Evolutionary conservation across 805 yeast genomes (phyloP).

Genomic region (Danielia reshetovae): DNA sequence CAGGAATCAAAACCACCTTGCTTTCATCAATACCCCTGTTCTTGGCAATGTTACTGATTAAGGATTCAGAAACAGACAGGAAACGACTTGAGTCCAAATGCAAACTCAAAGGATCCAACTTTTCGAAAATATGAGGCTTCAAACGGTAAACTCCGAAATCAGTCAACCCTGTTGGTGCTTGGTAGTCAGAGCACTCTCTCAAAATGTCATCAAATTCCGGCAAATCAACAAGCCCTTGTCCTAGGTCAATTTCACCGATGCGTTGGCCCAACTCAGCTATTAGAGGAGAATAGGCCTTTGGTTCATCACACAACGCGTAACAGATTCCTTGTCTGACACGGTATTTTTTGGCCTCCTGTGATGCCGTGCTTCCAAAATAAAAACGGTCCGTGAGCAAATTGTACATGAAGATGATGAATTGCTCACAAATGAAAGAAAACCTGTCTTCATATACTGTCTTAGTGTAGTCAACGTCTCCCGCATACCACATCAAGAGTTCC

Average conservation of each 20-base stretch:
- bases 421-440: conserved; percentile 40
- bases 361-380: conserved; percentile 19
- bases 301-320: conserved; percentile 48
- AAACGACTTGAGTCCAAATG: conserved; percentile 37
- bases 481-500: conserved; percentile 52
- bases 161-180: conserved; percentile 55
- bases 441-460: conserved; percentile 47
- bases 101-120: conserved; percentile 51
- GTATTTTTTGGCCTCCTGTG: conserved; percentile 23
- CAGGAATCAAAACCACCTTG: conserved; percentile 49
- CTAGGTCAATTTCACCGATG: no score
- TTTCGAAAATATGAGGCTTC: conserved; percentile 48
- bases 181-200: conserved; percentile 57
- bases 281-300: conserved; percentile 52
- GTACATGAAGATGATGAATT: conserved; percentile 42
- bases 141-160: conserved; percentile 67
- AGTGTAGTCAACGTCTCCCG: conserved; percentile 27
- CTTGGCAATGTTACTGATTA: conserved; percentile 42
- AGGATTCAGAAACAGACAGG: conserved; percentile 47
- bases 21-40: conserved; percentile 32
- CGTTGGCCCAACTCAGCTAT: conserved; percentile 23
- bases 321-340: conserved; percentile 41
- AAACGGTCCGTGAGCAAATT: conserved; percentile 38
- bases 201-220: conserved; percentile 48
- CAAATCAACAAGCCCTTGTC: conserved; percentile 17